Percentiles rank a stretch among this genome's conserved stretches.
Conservation (phyloP, 2,329 filamentous ascomycete species). For the Fusarium bactridioides region DNA sequence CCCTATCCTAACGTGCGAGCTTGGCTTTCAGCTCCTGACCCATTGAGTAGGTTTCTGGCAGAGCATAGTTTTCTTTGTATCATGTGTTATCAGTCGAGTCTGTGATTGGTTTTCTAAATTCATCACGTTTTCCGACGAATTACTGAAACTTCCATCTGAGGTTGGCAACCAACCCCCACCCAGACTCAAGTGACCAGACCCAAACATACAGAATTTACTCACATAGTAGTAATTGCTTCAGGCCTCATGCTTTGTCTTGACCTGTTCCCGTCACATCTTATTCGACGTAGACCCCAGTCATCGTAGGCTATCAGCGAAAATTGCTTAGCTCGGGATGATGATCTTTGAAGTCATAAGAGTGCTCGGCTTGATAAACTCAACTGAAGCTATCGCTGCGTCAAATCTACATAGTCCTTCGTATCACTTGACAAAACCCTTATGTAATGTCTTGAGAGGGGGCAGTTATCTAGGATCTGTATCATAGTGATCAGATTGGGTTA, state of each 20-base stretch:
- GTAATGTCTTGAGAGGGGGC: slow-evolving; percentile 1
- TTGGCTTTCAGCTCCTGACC: background rate
- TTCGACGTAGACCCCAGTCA: background rate
- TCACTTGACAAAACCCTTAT: background rate
- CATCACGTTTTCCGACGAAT: background rate
- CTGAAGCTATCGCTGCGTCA: background rate
- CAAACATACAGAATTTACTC: background rate
- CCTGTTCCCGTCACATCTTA: background rate
- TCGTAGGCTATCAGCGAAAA: background rate
- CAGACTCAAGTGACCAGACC: background rate
- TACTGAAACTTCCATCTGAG: background rate
- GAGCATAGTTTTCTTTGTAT: background rate
- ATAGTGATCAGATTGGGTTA: background rate
- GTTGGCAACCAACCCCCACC: background rate
- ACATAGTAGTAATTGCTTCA: background rate
- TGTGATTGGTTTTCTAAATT: slow-evolving; percentile 10
- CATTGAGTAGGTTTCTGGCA: background rate
- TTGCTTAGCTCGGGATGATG: background rate
- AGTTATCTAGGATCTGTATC: background rate
- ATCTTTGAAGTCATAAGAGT: background rate
- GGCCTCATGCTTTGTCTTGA: background rate
- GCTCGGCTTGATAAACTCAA: no score
- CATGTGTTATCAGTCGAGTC: slow-evolving; percentile 2
- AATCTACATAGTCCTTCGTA: background rate
- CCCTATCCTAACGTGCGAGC: background rate